Evolutionary conservation across 2,329 filamentous ascomycete species (phyloP).

Genomic region (Diaporthe citrichinensis): DNA sequence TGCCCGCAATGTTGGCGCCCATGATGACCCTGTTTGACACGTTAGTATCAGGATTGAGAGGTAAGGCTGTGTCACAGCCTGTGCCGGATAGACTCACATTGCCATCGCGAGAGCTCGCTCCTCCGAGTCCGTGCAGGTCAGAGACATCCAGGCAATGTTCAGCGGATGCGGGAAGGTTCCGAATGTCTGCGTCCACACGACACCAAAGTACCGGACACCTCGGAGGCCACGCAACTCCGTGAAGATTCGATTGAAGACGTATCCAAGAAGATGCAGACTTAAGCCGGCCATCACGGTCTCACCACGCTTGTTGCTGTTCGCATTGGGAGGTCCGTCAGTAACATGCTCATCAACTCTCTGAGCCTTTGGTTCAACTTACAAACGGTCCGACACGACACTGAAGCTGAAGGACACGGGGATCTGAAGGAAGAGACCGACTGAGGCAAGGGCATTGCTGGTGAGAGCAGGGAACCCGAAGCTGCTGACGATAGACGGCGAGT

Average conservation of each 20-base stretch:
- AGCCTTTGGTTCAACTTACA: constrained; percentile 53
- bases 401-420: constrained; percentile 66
- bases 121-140: constrained; percentile 69
- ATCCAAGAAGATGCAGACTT: constrained; percentile 63
- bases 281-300: constrained; percentile 67
- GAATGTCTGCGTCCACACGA: constrained; percentile 69
- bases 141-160: constrained; percentile 72
- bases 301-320: constrained; percentile 60
- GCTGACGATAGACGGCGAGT: constrained; percentile 67
- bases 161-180: constrained; percentile 69
- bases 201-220: constrained; percentile 65
- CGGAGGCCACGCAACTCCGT: constrained; percentile 57
- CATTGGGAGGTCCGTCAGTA: background rate
- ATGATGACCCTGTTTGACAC: constrained; percentile 65
- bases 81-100: constrained; percentile 51
- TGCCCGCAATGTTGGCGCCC: constrained; percentile 73
- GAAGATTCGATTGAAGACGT: constrained; percentile 68
- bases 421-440: constrained; percentile 67
- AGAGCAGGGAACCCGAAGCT: constrained; percentile 65
- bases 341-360: background rate
- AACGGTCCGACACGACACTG: constrained; percentile 67
- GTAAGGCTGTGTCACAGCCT: background rate
- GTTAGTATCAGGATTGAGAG: background rate
- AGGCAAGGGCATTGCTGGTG: constrained; percentile 62
- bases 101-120: constrained; percentile 73